These are phyloP conservation scores for Cryphonectria radicalis DNA, from an alignment of 2,329 filamentous ascomycete species.

Conservation along the genomic window DNA sequence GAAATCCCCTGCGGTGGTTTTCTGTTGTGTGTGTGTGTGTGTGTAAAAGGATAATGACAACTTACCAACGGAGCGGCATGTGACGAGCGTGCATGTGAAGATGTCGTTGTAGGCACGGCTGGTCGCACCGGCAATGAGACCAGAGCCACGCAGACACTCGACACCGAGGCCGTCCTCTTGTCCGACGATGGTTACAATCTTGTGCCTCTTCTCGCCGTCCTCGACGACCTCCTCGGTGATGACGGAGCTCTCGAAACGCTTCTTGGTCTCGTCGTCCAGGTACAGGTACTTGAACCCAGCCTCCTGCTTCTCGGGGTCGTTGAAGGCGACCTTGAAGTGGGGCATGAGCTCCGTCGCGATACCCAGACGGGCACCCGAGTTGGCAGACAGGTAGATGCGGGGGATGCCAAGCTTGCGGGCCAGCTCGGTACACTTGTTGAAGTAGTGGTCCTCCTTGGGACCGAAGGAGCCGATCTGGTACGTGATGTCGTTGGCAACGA, in stretches of 20 bases:
- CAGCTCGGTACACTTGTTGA: slow-evolving; percentile 97
- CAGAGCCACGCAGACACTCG: slow-evolving; percentile 94
- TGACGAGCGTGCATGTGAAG: slow-evolving; percentile 96
- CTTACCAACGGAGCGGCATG: slow-evolving; percentile 92
- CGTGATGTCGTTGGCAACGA: slow-evolving; percentile 98
- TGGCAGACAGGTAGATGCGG: slow-evolving; percentile 96
- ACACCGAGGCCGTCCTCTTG: slow-evolving; percentile 96
- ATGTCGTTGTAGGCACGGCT: slow-evolving; percentile 98
- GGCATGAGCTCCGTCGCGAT: slow-evolving; percentile 97
- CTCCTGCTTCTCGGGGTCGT: slow-evolving; percentile 78
- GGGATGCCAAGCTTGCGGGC: slow-evolving; percentile 94
- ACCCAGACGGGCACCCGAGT: slow-evolving; percentile 96
- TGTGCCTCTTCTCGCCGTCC: slow-evolving; percentile 87
- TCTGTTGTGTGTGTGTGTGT: no score
- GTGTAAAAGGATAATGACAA: slow-evolving; percentile 23
- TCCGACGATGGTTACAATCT: slow-evolving; percentile 92
- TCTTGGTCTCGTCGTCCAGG: slow-evolving; percentile 83
- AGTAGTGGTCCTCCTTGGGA: slow-evolving; percentile 95
- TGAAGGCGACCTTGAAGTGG: slow-evolving; percentile 97
- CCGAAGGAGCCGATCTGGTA: slow-evolving; percentile 99
- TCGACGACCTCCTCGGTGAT: slow-evolving; percentile 88
- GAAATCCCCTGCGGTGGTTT: not conserved
- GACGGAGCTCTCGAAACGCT: slow-evolving; percentile 83
- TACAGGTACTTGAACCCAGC: slow-evolving; percentile 97
- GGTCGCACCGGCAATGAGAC: slow-evolving; percentile 96